Percentiles rank a stretch among this genome's conserved stretches.
phyloP scores from a whole-genome alignment of 2,329 filamentous ascomycete species.

The Cercospora zeae-maydis region DNA sequence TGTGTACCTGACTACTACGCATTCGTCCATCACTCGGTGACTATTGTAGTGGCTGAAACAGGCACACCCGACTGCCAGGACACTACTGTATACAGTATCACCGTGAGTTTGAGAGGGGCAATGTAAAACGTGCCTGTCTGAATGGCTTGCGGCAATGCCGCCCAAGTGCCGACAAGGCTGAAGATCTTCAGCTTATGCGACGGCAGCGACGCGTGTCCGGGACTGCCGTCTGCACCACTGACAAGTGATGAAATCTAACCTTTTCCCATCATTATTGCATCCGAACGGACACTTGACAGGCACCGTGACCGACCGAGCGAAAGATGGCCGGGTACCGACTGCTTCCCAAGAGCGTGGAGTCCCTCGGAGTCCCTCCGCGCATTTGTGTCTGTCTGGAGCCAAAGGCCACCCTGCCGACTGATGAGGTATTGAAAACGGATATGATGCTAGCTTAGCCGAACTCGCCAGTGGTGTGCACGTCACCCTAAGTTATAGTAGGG shows the following conservation, averaged over 20 bases:
- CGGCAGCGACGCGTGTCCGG: background rate
- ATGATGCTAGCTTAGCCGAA: background rate
- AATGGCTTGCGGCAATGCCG: slow-evolving; percentile 12
- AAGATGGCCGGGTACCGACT: background rate
- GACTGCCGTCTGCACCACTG: background rate
- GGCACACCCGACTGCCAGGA: background rate
- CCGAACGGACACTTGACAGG: background rate
- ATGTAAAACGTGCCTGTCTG: slow-evolving; percentile 6
- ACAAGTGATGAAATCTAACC: background rate
- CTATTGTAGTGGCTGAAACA: slow-evolving; percentile 1
- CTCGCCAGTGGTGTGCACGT: background rate
- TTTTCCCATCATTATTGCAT: background rate
- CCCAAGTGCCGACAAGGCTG: slow-evolving; percentile 6
- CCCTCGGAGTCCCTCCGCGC: background rate
- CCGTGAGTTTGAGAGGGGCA: background rate
- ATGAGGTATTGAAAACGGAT: background rate
- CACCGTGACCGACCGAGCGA: background rate
- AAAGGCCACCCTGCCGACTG: background rate
- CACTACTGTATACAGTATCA: no score
- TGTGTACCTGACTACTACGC: background rate
- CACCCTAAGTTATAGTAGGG: background rate
- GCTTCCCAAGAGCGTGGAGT: no score
- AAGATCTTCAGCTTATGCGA: background rate
- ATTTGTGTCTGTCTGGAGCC: background rate
- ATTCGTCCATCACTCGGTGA: background rate